Conservation (phyloP, 306 rosid species). For the Gastrolobium bilobum region DNA sequence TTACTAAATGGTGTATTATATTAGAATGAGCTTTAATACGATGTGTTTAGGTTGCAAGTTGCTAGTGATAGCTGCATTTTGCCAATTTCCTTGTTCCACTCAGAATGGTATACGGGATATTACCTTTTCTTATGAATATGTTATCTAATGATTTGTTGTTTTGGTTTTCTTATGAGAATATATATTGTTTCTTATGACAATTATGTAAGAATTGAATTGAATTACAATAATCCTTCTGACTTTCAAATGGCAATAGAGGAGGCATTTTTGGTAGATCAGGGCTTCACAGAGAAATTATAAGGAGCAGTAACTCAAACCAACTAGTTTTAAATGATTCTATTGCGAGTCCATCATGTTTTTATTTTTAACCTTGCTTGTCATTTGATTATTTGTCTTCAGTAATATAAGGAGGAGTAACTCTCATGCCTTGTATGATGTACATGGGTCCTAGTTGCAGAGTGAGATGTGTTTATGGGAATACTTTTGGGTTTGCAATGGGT, state of each 20-base stretch:
- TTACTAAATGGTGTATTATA: neutral
- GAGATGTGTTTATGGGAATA: slow-evolving; percentile 50
- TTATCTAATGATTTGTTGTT: neutral
- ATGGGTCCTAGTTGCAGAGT: slow-evolving; percentile 63
- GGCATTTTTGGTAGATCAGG: slow-evolving; percentile 94
- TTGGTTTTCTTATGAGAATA: too few relatives aligned
- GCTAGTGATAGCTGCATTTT: neutral
- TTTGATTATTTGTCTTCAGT: neutral
- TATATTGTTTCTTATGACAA: too few relatives aligned
- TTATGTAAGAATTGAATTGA: too few relatives aligned
- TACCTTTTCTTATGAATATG: neutral
- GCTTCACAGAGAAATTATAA: slow-evolving; percentile 93
- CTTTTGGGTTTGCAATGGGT: slow-evolving; percentile 52
- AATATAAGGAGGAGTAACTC: slow-evolving; percentile 50
- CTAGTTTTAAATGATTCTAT: slow-evolving; percentile 29
- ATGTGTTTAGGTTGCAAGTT: neutral
- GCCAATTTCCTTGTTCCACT: neutral
- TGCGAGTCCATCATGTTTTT: slow-evolving; percentile 27
- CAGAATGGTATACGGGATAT: neutral
- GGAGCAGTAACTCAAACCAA: slow-evolving; percentile 54
- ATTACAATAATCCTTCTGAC: slow-evolving; percentile 66
- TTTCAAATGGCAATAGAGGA: slow-evolving; percentile 95
- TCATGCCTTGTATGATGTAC: slow-evolving; percentile 39
- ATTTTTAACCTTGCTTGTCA: neutral
- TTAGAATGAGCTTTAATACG: slow-evolving; percentile 22